A percentile compares a stretch with the other conserved stretches of the same genome.
Evolutionary conservation across 1,284 basidiomycete genomes (phyloP).

Genomic region (Stygiomarasmius scandens): DNA sequence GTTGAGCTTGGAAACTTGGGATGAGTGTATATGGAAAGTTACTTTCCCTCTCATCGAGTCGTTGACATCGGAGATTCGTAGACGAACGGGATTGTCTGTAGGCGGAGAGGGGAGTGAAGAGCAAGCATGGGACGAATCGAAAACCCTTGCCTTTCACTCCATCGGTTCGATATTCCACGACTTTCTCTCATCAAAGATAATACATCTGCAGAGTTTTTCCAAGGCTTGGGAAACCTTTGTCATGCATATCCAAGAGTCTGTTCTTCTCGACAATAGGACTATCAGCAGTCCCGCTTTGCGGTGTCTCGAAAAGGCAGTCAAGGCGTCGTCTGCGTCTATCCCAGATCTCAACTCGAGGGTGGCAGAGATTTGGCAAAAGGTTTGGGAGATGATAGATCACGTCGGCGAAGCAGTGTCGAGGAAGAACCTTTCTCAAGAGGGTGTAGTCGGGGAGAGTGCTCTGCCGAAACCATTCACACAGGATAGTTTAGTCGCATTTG

Average conservation of each 20-base stretch:
- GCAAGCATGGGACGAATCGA: constrained; percentile 83
- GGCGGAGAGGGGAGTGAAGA: constrained; percentile 21
- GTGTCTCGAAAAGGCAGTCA: constrained; percentile 79
- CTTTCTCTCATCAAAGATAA: constrained; percentile 76
- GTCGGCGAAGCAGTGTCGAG: constrained; percentile 62
- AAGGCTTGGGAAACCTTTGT: constrained; percentile 78
- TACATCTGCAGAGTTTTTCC: constrained; percentile 69
- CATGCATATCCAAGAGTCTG: constrained; percentile 66
- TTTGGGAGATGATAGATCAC: constrained; percentile 72
- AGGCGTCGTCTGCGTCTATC: constrained; percentile 47
- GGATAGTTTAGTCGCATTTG: constrained; percentile 81
- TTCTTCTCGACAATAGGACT: constrained; percentile 66
- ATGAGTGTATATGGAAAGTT: constrained; percentile 85
- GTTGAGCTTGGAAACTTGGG: constrained; percentile 82
- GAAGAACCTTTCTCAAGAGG: constrained; percentile 26
- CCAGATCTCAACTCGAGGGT: constrained; percentile 47
- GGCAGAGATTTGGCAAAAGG: constrained; percentile 55
- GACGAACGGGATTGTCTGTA: constrained; percentile 22
- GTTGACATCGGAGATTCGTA: constrained; percentile 61
- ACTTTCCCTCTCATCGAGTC: constrained; percentile 87
- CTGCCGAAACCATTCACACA: constrained; percentile 72
- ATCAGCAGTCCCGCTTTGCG: constrained; percentile 82
- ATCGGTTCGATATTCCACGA: constrained; percentile 84
- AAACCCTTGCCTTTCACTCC: constrained; percentile 83
- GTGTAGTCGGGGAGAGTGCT: constrained; percentile 22